Evolutionary conservation across 495 filamentous ascomycete genomes (phyloP), one percentile per base, ranked within the genome.

Genomic region (Talaromyces adpressus): DNA sequence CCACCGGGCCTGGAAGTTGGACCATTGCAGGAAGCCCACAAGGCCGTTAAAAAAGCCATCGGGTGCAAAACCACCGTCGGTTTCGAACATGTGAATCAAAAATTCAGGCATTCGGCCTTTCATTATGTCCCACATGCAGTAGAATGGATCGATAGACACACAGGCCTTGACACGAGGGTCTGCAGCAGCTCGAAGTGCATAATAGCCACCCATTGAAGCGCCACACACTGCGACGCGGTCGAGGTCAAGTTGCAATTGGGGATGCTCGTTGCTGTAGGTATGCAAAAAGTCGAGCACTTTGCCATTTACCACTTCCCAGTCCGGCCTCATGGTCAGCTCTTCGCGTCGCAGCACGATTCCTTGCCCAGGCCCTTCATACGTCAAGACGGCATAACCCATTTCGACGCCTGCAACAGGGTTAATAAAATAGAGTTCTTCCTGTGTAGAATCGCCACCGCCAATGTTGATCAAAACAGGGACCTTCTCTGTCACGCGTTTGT

Each of bases 291-390:
- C 74, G 7, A 83, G 64, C 3, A 79, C 79, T 0, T 0, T n/a
- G 5, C 53, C 22, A 4, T 59, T 62, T 12, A 75, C 71, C 5
- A 16, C 30, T 57, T 75, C 71, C 70, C 71, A 72, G 67, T 79
- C 77, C 0, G 73, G 71, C 0, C 74, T 73, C 68, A 84, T 67
- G 1, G 12, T 27, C 3, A 74, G 3, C 11, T 64, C 65, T 36
- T 79, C 49, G 0, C 67, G 64, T 0, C 70, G 66, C 0, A 81
- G 68, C 0, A 70, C 49, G 2, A 79, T 60, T 0, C 81, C 81
- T 61, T 85, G 82, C 0, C 82, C 81, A 0, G 82, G 82, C 0
- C 80, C 81, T 2, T 84, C 81, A 41, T 77, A 79, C 0, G 69
- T 75, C 5, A 85, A 51, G 0, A 75, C 75, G 0, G 81, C 79